Base-by-base conservation (phyloP, 2,329 filamentous ascomycete species). In the Aspergillus jensenii region DNA sequence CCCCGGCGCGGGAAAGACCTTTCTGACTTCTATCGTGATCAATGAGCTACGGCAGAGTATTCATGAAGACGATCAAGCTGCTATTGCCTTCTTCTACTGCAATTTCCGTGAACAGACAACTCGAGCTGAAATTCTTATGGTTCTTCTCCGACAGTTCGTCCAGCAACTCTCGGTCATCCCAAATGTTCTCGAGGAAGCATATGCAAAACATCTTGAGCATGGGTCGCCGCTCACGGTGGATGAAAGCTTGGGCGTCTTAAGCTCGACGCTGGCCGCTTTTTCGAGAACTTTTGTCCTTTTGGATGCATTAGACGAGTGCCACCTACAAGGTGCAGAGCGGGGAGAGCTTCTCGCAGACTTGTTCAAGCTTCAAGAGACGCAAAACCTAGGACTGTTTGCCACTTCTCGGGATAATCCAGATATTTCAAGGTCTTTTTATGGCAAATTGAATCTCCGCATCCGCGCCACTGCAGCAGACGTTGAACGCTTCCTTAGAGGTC, bases 61-160 rank as follows among this genome's bases (percentile, higher is more conserved):
- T 14, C 15, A 41, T 2, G 14, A 19, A 11, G 35, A n/a, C 2
- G 19, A 6, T 1, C 11, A 37, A 6, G 45, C 76, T 27, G 75
- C 75, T 0, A 67, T 84, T 17, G 77, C 75, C 0, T 83, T 78
- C 25, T n/a, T 82, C 0, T 84, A 80, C 51, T 81, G 74, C 66
- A 77, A 79, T 52, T 81, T 77, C 58, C 66, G 66, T n/a, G 56
- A 73, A 0, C 69, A 80, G 15, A 79, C 82, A 47, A 73, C 57
- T 0, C 33, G 64, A 2, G 57, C 68, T 0, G 39, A 70, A 17
- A 55, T 81, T 0, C 51, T 79, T 4, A 58, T 63, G 0, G 75
- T 64, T 48, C 45, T 81, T 0, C 48, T 79, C 3, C 76, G 69
- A 52, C 78, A 81, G 60, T 63, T 81, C 4, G 55, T 56, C 3